phyloP scores from a whole-genome alignment of 352 stramenopile genomes.

The Pythium periplocum region DNA sequence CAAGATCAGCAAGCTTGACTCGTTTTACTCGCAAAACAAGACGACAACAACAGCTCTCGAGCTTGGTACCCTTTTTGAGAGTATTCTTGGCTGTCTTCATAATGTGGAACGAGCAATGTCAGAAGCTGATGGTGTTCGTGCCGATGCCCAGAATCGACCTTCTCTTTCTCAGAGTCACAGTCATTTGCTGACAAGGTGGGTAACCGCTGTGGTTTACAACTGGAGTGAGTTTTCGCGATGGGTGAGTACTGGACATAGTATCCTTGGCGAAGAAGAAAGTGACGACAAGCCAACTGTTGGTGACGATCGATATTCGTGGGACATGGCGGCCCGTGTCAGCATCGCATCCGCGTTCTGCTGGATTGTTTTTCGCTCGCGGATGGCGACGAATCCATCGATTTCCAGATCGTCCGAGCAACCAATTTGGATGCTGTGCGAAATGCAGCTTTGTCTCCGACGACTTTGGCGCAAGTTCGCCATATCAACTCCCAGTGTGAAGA shows the following conservation, averaged over 20 bases:
- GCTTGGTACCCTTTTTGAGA: constrained; percentile 12
- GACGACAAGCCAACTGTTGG: constrained; percentile 7
- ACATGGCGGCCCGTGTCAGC: constrained; percentile 11
- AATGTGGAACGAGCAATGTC: constrained; percentile 4
- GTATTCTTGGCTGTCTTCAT: constrained; percentile 7
- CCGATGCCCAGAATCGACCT: too few species aligned
- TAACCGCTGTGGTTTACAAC: constrained; percentile 6
- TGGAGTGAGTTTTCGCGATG: constrained; percentile 12
- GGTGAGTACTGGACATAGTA: constrained; percentile 1
- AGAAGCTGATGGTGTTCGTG: too few species aligned
- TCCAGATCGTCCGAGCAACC: too few species aligned
- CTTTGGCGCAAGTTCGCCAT: constrained; percentile 17
- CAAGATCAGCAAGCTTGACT: constrained; percentile 5
- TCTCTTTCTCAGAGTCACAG: background rate
- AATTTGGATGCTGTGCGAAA: constrained; percentile 15
- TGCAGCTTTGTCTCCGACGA: constrained; percentile 10
- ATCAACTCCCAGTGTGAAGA: background rate
- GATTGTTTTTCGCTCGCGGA: constrained; percentile 3
- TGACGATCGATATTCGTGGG: constrained; percentile 11
- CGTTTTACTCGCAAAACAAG: constrained; percentile 6
- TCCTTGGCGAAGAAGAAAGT: constrained; percentile 3
- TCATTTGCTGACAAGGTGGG: constrained; percentile 3
- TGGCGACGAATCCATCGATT: background rate
- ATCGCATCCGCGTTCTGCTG: constrained; percentile 15
- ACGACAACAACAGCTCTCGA: constrained; percentile 3